phyloP scores from a whole-genome alignment of 2,329 filamentous ascomycete genomes.

The Colletotrichum simmondsii region DNA sequence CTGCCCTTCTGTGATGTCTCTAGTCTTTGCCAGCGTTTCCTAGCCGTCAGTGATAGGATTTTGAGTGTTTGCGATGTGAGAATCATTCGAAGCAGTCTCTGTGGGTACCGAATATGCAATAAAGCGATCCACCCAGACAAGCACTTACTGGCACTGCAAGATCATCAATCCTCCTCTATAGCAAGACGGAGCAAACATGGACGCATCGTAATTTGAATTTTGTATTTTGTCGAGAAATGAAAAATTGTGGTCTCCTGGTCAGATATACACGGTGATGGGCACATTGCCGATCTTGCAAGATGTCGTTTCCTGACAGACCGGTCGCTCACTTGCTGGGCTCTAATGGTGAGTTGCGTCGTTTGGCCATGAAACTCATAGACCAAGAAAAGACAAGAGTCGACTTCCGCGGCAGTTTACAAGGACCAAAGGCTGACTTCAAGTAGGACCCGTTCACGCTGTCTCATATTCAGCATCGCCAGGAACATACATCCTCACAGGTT shows the following conservation, averaged over 20 bases:
- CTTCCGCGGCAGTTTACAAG: too few species aligned
- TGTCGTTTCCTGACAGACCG: constrained; percentile 61
- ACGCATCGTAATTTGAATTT: background rate
- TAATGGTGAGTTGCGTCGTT: constrained; percentile 59
- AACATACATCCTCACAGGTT: constrained; percentile 86
- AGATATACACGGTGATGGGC: constrained; percentile 17
- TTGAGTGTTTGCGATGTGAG: background rate
- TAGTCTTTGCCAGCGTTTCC: background rate
- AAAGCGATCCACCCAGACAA: constrained; percentile 14
- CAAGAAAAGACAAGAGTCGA: background rate
- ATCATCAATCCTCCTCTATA: background rate
- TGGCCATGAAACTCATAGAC: background rate
- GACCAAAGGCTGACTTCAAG: constrained; percentile 7
- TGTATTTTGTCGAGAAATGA: constrained; percentile 3
- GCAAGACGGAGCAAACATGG: background rate
- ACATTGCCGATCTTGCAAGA: constrained; percentile 37
- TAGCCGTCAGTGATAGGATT: background rate
- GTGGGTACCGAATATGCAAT: constrained; percentile 26
- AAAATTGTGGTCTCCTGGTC: background rate
- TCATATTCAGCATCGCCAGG: constrained; percentile 78
- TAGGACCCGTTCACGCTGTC: constrained; percentile 78
- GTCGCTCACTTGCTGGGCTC: constrained; percentile 68
- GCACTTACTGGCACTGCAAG: background rate
- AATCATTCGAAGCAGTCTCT: background rate
- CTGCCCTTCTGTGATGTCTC: background rate